Percentiles rank a stretch among this genome's conserved stretches.
These are phyloP conservation scores for Trichoderma semiorbis DNA, from an alignment of 2,329 filamentous ascomycete genomes.

Conservation along the genomic window DNA sequence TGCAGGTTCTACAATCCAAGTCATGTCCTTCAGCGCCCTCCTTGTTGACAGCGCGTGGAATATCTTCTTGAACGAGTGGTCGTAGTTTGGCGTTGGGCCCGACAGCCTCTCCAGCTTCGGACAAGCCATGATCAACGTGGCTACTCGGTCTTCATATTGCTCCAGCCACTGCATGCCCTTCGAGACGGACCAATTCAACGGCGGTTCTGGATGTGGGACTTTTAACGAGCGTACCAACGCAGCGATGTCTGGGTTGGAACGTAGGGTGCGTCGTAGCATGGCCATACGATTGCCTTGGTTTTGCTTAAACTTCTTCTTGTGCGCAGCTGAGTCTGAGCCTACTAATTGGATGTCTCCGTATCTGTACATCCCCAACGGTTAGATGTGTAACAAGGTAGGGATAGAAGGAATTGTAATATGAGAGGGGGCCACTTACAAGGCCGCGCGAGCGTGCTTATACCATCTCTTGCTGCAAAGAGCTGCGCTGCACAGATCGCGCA, in stretches of 20 bases:
- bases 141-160: slow-evolving; percentile 56
- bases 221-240: slow-evolving; percentile 55
- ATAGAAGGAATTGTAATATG: neutral
- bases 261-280: slow-evolving; percentile 56
- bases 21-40: slow-evolving; percentile 52
- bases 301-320: slow-evolving; percentile 57
- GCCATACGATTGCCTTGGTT: slow-evolving; percentile 51
- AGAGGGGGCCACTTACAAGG: slow-evolving; percentile 43
- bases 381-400: neutral
- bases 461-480: slow-evolving; percentile 50
- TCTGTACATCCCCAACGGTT: slow-evolving; percentile 28
- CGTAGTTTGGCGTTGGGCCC: slow-evolving; percentile 52
- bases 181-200: slow-evolving; percentile 28
- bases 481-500: slow-evolving; percentile 56
- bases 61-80: slow-evolving; percentile 54
- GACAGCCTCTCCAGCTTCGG: slow-evolving; percentile 59
- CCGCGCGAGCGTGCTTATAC: slow-evolving; percentile 47
- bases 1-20: slow-evolving; percentile 53
- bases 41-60: slow-evolving; percentile 59
- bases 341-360: slow-evolving; percentile 58
- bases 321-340: slow-evolving; percentile 52
- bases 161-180: slow-evolving; percentile 37
- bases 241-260: slow-evolving; percentile 51
- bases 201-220: slow-evolving; percentile 45
- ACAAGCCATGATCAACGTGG: slow-evolving; percentile 61